These are phyloP conservation scores for Clavispora asparagi DNA, from an alignment of 805 yeast genomes.

Conservation along the genomic window DNA sequence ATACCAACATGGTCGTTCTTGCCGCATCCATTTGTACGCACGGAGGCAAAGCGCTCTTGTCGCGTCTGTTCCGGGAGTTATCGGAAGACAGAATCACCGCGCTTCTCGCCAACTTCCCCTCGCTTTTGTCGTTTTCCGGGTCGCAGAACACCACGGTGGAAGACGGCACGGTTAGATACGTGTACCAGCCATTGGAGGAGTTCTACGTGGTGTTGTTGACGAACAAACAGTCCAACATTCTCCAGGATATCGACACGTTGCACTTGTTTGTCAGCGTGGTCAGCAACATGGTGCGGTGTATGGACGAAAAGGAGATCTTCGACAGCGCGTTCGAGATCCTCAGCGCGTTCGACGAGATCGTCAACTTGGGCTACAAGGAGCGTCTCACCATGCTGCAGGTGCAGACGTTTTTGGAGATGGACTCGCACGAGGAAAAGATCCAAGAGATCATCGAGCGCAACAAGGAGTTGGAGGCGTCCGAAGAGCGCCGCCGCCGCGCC, in stretches of 20 bases:
- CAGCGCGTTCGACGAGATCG: constrained; percentile 90
- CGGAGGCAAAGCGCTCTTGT: constrained; percentile 85
- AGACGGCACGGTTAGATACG: constrained; percentile 85
- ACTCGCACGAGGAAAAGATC: constrained; percentile 96
- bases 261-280: constrained; percentile 80
- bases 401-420: constrained; percentile 90
- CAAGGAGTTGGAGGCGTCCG: constrained; percentile 94
- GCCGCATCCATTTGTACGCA: constrained; percentile 95
- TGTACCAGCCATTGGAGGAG: constrained; percentile 94
- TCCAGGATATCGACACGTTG: constrained; percentile 91
- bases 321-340: constrained; percentile 83
- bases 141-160: constrained; percentile 92
- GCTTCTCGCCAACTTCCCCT: constrained; percentile 78
- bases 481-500: constrained; percentile 93
- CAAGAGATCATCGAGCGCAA: constrained; percentile 96
- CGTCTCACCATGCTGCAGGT: constrained; percentile 78
- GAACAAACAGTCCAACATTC: constrained; percentile 82
- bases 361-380: constrained; percentile 86
- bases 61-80: constrained; percentile 87
- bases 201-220: constrained; percentile 87
- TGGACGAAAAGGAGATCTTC: constrained; percentile 79
- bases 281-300: constrained; percentile 61
- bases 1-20: constrained; percentile 58
- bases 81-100: constrained; percentile 82
- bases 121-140: constrained; percentile 61